Conservation (phyloP, 345 rosid species). For the Draba incana region DNA sequence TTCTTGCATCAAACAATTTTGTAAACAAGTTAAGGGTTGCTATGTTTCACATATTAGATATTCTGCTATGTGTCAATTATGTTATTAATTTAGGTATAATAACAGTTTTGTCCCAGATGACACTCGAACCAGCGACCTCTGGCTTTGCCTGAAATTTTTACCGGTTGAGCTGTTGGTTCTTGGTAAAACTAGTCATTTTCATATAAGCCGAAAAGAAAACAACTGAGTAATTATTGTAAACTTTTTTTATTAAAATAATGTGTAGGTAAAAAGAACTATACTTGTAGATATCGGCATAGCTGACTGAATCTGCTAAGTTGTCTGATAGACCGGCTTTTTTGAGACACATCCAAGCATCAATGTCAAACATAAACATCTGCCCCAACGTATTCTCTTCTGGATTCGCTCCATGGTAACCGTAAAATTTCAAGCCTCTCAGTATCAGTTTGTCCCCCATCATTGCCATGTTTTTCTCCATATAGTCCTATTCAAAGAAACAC, state of each 20-base stretch:
- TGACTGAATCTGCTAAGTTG: slow-evolving; percentile 58
- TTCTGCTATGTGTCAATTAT: no score
- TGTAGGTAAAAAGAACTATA: slow-evolving; percentile 14
- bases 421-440: slow-evolving; percentile 77
- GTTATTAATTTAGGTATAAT: no score
- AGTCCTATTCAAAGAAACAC: slow-evolving; percentile 2
- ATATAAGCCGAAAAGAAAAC: no score
- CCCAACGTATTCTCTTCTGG: slow-evolving; percentile 71
- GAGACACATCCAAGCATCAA: slow-evolving; percentile 90
- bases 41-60: no score
- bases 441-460: slow-evolving; percentile 72
- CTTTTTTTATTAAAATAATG: no score
- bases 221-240: not conserved
- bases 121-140: no score
- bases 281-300: slow-evolving; percentile 82
- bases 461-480: slow-evolving; percentile 25
- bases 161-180: no score
- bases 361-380: slow-evolving; percentile 85
- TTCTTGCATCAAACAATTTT: no score
- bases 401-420: slow-evolving; percentile 82
- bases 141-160: no score
- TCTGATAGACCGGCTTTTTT: slow-evolving; percentile 68
- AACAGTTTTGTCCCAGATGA: no score
- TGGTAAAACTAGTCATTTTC: not conserved
- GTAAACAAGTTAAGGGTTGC: no score